phyloP scores from a whole-genome alignment of 495 filamentous ascomycete species.

The Penicillium antarcticum region DNA sequence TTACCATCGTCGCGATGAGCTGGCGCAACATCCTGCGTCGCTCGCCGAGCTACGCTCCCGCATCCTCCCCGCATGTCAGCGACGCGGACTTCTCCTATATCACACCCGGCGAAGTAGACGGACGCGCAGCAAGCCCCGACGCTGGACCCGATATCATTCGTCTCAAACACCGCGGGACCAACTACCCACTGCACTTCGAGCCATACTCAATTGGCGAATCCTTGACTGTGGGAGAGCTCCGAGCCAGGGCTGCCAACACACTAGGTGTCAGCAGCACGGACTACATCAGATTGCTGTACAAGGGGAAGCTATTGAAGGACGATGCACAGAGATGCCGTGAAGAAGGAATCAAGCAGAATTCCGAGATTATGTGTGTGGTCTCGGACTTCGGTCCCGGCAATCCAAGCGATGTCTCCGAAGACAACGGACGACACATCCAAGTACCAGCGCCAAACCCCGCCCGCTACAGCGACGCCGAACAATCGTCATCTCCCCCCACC shows the following conservation, averaged over 20 bases:
- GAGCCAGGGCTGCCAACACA: conserved; percentile 60
- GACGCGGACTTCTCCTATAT: conserved; percentile 83
- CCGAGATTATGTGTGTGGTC: conserved; percentile 66
- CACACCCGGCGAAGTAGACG: conserved; percentile 63
- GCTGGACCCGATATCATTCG: conserved; percentile 71
- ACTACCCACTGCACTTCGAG: conserved; percentile 76
- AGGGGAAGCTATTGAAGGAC: conserved; percentile 72
- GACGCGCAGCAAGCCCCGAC: conserved; percentile 28
- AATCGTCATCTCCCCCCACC: conserved; percentile 20
- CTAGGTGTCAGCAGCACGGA: conserved; percentile 58
- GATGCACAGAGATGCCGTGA: conserved; percentile 60
- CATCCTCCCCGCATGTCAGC: conserved; percentile 57
- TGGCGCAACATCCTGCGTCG: conserved; percentile 58
- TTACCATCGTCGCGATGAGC: conserved; percentile 56
- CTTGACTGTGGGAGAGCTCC: conserved; percentile 67
- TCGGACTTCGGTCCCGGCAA: conserved; percentile 53
- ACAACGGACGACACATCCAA: conserved; percentile 22
- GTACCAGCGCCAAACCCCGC: conserved; percentile 4
- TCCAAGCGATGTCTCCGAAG: conserved; percentile 45
- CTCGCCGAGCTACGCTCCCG: conserved; percentile 43
- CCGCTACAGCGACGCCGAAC: conserved; percentile 21
- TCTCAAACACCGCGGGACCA: conserved; percentile 66
- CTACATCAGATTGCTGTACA: conserved; percentile 74
- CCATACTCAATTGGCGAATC: conserved; percentile 74
- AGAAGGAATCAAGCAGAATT: conserved; percentile 77